A percentile compares a stretch with the other conserved stretches of the same genome.
Conservation (phyloP, 2,329 filamentous ascomycete species). For the Sclerotinia sclerotiorum region DNA sequence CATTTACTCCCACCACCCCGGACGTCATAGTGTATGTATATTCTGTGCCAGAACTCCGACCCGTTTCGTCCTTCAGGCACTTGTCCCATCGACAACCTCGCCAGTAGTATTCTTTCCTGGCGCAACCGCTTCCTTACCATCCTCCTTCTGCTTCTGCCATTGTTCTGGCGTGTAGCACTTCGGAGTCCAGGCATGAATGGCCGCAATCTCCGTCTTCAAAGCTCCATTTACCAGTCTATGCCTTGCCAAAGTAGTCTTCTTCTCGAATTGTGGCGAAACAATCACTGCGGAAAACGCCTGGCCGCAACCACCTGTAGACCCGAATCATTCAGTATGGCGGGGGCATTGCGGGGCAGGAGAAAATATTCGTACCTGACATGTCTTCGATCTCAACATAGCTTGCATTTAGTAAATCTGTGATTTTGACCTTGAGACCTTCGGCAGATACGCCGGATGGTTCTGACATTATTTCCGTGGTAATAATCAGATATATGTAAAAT, state of each 20-base stretch:
- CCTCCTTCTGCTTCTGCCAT: conserved; percentile 63
- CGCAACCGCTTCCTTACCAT: conserved; percentile 33
- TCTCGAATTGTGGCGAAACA: conserved; percentile 59
- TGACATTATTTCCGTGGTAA: conserved; percentile 45
- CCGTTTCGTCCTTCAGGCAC: conserved; percentile 31
- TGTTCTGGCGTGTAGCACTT: conserved; percentile 74
- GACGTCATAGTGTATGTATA: conserved; percentile 10
- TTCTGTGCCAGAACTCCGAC: conserved; percentile 7
- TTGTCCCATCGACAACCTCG: conserved; percentile 39
- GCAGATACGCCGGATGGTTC: conserved; percentile 68
- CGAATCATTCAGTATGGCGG: conserved; percentile 19
- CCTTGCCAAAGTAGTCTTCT: conserved; percentile 62
- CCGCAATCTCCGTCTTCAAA: conserved; percentile 69
- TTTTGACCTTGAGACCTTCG: conserved; percentile 64
- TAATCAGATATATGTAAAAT: not conserved
- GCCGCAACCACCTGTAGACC: conserved; percentile 62
- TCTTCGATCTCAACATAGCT: conserved; percentile 85
- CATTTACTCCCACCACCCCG: not conserved
- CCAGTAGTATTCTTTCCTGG: conserved; percentile 40
- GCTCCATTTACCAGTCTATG: conserved; percentile 67
- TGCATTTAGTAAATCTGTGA: conserved; percentile 70
- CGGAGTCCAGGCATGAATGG: conserved; percentile 75
- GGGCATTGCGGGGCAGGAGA: conserved; percentile 27
- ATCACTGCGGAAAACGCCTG: conserved; percentile 71
- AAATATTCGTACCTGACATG: conserved; percentile 70